Evolutionary conservation across 306 rosid genomes (phyloP), one percentile per base, ranked within the genome.

Genomic region (Mimosa pudica): DNA sequence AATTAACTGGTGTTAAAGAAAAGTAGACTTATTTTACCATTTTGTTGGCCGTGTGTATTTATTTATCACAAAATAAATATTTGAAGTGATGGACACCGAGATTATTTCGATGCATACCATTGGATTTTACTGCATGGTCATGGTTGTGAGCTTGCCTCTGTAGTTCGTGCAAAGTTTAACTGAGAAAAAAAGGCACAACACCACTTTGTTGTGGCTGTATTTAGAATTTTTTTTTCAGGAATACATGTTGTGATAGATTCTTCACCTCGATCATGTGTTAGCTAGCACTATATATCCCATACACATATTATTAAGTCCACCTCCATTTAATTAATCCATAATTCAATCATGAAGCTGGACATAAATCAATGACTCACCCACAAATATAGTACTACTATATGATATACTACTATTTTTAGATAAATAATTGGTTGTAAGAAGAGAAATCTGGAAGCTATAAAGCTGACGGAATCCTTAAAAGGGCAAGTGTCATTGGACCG

Each of bases 81-180:
- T 49, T 13, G 57, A 12, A 51, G 57, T 4, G 57, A 14, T 5
- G 8, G 10, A 10, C 49, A 46, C 57, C n/a, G 57, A 51, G 14
- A 51, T 51, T 51, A 51, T 14, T 51, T 14, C 18, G 6, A 14
- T 14, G 18, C 18, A 36, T 38, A 5, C 42, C 42, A 38, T 38
- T 38, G 42, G 42, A 38, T 0, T 2, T 38, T 38, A 35, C 35
- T 12, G 48, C 20, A 52, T 73, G 42, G 36, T 65, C 35, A 60
- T 10, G 63, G 32, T 80, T 47, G 18, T n/a, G 72, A 41, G 10
- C 60, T 81, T 52, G 60, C 82, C 81, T 83, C 71, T 73, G 42
- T 38, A 38, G 42, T 38, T 2, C 5, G 51, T 67, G 24, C 80
- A 64, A 70, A 86, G 83, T 33, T 81, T 71, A 14, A 52, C 2